phyloP scores from a whole-genome alignment of 495 filamentous ascomycete genomes.

The Aeminium ludgeri region DNA sequence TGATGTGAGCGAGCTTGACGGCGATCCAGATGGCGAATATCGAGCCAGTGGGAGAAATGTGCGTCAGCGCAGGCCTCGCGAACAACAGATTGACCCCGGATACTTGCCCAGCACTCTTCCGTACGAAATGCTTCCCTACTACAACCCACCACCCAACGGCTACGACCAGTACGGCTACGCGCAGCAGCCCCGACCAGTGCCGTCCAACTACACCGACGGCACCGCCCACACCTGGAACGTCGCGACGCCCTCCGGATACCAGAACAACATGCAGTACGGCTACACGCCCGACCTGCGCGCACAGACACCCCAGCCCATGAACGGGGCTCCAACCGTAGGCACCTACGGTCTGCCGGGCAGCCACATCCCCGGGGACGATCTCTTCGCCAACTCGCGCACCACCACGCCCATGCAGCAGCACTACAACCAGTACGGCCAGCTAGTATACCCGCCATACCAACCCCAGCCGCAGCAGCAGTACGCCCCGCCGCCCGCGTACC shows the following conservation, averaged over 20 bases:
- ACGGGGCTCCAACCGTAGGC: conserved; percentile 3
- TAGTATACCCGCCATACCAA: conserved; percentile 11
- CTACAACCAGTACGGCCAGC: conserved; percentile 14
- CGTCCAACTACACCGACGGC: conserved; percentile 10
- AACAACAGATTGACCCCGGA: conserved; percentile 3
- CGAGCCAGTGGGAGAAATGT: conserved; percentile 4
- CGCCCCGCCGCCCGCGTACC: not conserved
- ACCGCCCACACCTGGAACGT: conserved; percentile 9
- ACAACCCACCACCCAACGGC: conserved; percentile 2
- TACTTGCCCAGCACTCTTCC: conserved; percentile 5
- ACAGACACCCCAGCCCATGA: conserved; percentile 5
- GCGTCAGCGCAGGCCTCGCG: conserved; percentile 2
- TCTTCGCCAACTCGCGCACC: conserved; percentile 8
- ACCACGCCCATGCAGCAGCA: conserved; percentile 6
- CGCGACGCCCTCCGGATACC: conserved; percentile 3
- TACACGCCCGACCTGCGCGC: conserved; percentile 9
- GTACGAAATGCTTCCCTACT: conserved; percentile 15
- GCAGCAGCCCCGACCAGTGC: conserved; percentile 5
- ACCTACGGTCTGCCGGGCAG: conserved; percentile 14
- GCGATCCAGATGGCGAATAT: conserved; percentile 15
- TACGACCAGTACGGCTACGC: conserved; percentile 9
- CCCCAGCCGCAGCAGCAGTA: not conserved
- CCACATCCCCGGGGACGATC: conserved; percentile 7
- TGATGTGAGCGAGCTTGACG: conserved; percentile 9
- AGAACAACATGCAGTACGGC: conserved; percentile 6